A percentile compares a stretch with the other conserved stretches of the same genome.
Conservation (phyloP, 2,329 filamentous ascomycete genomes). For the Cladophialophora chaetospira region DNA sequence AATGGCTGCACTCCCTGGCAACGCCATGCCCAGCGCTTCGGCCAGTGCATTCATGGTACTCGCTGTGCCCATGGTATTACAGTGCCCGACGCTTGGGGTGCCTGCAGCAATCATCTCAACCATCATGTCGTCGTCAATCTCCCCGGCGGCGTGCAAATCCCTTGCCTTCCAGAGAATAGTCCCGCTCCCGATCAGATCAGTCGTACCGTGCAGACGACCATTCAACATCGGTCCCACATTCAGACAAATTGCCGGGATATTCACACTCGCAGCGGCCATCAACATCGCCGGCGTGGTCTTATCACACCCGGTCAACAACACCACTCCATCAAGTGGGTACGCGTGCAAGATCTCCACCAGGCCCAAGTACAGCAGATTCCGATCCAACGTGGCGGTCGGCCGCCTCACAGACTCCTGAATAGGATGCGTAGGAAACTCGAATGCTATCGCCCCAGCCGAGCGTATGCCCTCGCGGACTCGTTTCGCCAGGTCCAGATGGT, state of each 20-base stretch:
- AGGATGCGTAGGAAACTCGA: slow-evolving; percentile 56
- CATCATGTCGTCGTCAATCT: slow-evolving; percentile 49
- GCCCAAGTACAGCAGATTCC: slow-evolving; percentile 52
- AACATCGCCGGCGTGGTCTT: slow-evolving; percentile 56
- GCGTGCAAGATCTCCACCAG: slow-evolving; percentile 53
- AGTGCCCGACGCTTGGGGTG: slow-evolving; percentile 53
- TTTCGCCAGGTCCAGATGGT: slow-evolving; percentile 54
- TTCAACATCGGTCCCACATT: slow-evolving; percentile 59
- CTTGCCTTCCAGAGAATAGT: slow-evolving; percentile 53
- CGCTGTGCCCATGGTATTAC: slow-evolving; percentile 58
- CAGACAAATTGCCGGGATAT: slow-evolving; percentile 55
- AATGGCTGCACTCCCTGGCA: slow-evolving; percentile 55
- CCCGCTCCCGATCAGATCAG: slow-evolving; percentile 48
- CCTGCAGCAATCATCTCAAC: slow-evolving; percentile 50
- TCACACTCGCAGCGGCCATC: slow-evolving; percentile 56
- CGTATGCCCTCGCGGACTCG: slow-evolving; percentile 55
- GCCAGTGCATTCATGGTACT: slow-evolving; percentile 57
- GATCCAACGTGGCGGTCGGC: slow-evolving; percentile 53
- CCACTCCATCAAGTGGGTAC: slow-evolving; percentile 55
- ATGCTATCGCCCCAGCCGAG: slow-evolving; percentile 51
- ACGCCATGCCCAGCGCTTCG: slow-evolving; percentile 56
- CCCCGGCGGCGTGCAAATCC: slow-evolving; percentile 51
- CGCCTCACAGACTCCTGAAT: slow-evolving; percentile 54
- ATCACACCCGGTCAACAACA: slow-evolving; percentile 55
- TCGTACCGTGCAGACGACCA: slow-evolving; percentile 44